Evolutionary conservation across 192 early-diverging fungal species (phyloP), one percentile per base, ranked within the genome.

Genomic region (Piromyces finnis): DNA sequence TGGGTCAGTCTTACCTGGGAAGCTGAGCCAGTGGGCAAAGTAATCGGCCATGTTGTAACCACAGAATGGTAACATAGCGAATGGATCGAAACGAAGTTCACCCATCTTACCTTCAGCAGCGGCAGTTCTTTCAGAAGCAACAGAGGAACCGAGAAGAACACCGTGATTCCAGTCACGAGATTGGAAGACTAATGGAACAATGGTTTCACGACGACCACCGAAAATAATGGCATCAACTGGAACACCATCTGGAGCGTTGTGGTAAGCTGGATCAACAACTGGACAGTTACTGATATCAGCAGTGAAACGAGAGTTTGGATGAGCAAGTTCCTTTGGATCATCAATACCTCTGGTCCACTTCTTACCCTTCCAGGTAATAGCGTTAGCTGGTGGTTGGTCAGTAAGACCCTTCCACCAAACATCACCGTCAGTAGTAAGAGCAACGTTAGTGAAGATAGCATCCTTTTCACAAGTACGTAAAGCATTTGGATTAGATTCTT

Each of bases 21-120:
- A 77, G 79, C 30, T 30, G 11, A 82, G 81, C 81, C 81, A 82
- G 80, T 82, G 78, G 27, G 80, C 32, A 28, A 37, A 82, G 81
- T 82, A 82, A 68, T 82, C 81, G 81, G 80, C 81, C 81, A 82
- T 82, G 81, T 82, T 82, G 81, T 82, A 82, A 68, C 81, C 81
- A 68, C 81, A 82, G 81, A 82, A 82, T 59, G 81, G 81, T 28
- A 82, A 81, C 81, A 82, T 82, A 81, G 81, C 81, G 32, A 82
- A 82, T 29, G 81, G 81, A 36, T 82, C 81, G 80, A 82, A 81
- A 29, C 81, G 81, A 32, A 82, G 80, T 81, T 82, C 80, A 30
- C 81, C 81, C 51, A 41, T 79, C 80, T 29, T 81, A 29, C 80
- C 81, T 32, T 81, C 81, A 80, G 81, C 81, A 29, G 81, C 81